Conservation (phyloP, 1,139 yeast species). For the Hyphopichia wangnamkhiaoensis region DNA sequence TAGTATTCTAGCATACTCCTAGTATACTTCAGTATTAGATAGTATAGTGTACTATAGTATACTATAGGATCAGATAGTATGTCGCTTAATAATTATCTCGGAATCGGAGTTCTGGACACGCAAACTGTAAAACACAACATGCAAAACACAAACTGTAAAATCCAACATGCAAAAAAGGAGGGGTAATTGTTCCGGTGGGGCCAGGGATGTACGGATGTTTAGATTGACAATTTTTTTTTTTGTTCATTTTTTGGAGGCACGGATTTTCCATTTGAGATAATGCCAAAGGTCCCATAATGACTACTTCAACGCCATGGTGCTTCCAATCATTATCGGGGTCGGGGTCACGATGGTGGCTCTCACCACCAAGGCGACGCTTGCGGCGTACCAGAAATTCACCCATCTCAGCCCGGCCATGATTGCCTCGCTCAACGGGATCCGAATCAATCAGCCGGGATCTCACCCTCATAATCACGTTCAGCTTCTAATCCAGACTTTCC, state of each 20-base stretch:
- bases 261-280: too few species aligned
- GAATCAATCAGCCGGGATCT: constrained; percentile 1
- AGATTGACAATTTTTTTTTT: too few species aligned
- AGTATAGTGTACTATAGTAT: too few species aligned
- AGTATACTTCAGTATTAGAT: too few species aligned
- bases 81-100: constrained; percentile 3
- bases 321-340: constrained; percentile 59
- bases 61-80: too few species aligned
- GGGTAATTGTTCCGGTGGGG: too few species aligned
- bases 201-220: constrained; percentile 2
- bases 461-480: constrained; percentile 14
- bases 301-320: constrained; percentile 27
- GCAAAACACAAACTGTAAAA: too few species aligned
- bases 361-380: constrained; percentile 49
- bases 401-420: constrained; percentile 55
- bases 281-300: background rate
- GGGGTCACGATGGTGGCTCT: constrained; percentile 59
- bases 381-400: constrained; percentile 44
- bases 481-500: constrained; percentile 32
- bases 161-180: too few species aligned
- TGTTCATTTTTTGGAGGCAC: background rate
- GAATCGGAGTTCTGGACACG: constrained; percentile 2
- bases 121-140: too few species aligned
- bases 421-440: constrained; percentile 51
- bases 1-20: too few species aligned